phyloP scores from a whole-genome alignment of 1,284 basidiomycete species.

The Apiotrichum porosum region DNA sequence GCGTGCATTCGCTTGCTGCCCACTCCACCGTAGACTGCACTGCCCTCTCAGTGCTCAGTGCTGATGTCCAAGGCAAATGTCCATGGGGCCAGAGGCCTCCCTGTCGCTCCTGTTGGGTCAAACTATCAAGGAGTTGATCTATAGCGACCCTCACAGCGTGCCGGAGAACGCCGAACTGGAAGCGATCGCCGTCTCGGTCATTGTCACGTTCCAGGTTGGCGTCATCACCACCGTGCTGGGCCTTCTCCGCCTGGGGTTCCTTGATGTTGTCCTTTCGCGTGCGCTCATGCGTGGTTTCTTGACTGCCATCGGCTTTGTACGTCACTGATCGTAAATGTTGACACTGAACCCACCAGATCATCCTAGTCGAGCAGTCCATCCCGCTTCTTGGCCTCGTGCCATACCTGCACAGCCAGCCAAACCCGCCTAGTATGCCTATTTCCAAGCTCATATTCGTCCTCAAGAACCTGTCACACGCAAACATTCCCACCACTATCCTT shows the following conservation, averaged over 20 bases:
- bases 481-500: slow-evolving; percentile 65
- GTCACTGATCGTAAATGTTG: no score
- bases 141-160: slow-evolving; percentile 58
- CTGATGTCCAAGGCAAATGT: slow-evolving; percentile 47
- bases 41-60: no score
- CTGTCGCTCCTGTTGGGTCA: slow-evolving; percentile 85
- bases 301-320: slow-evolving; percentile 45
- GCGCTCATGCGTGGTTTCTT: slow-evolving; percentile 77
- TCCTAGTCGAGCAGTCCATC: slow-evolving; percentile 60
- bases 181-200: slow-evolving; percentile 57
- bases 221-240: slow-evolving; percentile 80
- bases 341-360: no score
- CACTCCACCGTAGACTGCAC: no score
- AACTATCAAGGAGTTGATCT: slow-evolving; percentile 65
- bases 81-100: slow-evolving; percentile 81
- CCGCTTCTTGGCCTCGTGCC: slow-evolving; percentile 59
- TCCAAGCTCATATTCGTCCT: slow-evolving; percentile 75
- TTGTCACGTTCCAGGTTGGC: slow-evolving; percentile 82
- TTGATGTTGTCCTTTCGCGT: slow-evolving; percentile 88
- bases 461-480: slow-evolving; percentile 59
- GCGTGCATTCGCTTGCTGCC: neutral
- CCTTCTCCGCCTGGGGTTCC: slow-evolving; percentile 82
- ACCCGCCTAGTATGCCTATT: slow-evolving; percentile 52
- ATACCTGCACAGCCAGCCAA: slow-evolving; percentile 51
- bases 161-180: slow-evolving; percentile 54